A percentile compares a stretch with the other conserved stretches of the same genome.
Evolutionary conservation across 352 stramenopile species (phyloP).

Genomic region (Labyrinthula sp.): DNA sequence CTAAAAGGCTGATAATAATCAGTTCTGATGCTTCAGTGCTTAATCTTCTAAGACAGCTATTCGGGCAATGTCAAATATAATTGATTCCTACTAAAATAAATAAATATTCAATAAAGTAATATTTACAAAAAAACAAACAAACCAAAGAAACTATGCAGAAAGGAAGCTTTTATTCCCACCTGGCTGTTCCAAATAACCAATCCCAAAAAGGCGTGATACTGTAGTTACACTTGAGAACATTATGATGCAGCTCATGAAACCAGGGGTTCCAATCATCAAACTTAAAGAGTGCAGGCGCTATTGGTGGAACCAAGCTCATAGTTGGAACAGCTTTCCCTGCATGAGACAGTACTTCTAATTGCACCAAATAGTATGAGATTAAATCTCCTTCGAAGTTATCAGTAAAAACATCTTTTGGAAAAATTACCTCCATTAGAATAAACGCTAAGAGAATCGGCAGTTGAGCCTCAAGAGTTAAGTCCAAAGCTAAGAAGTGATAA

Average conservation of each 20-base stretch:
- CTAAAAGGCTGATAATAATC: too few relatives aligned
- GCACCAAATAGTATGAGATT: slow-evolving; percentile 12
- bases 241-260: slow-evolving; percentile 22
- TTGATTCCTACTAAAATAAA: too few relatives aligned
- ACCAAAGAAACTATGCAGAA: too few relatives aligned
- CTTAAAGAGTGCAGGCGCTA: not conserved
- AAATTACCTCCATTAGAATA: not conserved
- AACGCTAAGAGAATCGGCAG: slow-evolving; percentile 6
- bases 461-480: slow-evolving; percentile 15
- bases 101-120: too few relatives aligned
- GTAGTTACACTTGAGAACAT: slow-evolving; percentile 18
- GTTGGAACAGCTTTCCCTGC: slow-evolving; percentile 21
- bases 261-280: slow-evolving; percentile 22
- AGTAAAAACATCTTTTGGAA: slow-evolving; percentile 1
- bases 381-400: not conserved
- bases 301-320: slow-evolving; percentile 16
- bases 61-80: too few relatives aligned
- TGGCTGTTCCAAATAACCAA: slow-evolving; percentile 6
- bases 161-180: slow-evolving; percentile 3
- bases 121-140: too few relatives aligned
- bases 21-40: too few relatives aligned
- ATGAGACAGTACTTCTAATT: slow-evolving; percentile 15
- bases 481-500: slow-evolving; percentile 21
- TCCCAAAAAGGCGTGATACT: slow-evolving; percentile 16
- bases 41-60: too few relatives aligned